Percentiles rank a stretch among this genome's conserved stretches.
phyloP scores from a whole-genome alignment of 352 stramenopile genomes.

The Hyphochytrium catenoides region DNA sequence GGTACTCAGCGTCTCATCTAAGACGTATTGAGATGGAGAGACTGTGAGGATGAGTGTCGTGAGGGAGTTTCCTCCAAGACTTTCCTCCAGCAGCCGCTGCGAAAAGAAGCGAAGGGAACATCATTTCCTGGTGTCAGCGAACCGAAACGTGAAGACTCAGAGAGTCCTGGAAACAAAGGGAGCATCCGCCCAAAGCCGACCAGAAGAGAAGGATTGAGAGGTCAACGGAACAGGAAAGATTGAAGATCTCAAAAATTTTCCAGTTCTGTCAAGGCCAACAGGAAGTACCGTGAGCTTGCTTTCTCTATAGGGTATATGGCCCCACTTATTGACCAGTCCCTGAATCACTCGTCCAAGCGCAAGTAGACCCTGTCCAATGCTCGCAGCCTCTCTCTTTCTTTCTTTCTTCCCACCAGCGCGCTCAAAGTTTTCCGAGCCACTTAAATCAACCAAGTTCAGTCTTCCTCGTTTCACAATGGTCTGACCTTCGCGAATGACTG shows the following conservation, averaged over 20 bases:
- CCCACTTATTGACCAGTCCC: neutral
- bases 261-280: too few species aligned
- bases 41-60: slow-evolving; percentile 23
- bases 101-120: too few species aligned
- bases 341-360: slow-evolving; percentile 1
- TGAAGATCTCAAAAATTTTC: too few species aligned
- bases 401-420: neutral
- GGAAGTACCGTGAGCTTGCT: slow-evolving; percentile 1
- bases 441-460: slow-evolving; percentile 2
- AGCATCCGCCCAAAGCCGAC: too few species aligned
- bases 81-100: slow-evolving; percentile 15
- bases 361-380: slow-evolving; percentile 2
- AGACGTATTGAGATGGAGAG: slow-evolving; percentile 12
- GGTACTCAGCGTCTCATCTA: slow-evolving; percentile 19
- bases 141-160: too few species aligned
- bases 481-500: too few species aligned
- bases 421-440: slow-evolving; percentile 1
- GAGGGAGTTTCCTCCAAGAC: slow-evolving; percentile 14
- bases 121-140: too few species aligned
- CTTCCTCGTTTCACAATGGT: too few species aligned
- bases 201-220: too few species aligned
- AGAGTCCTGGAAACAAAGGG: too few species aligned
- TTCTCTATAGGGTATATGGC: neutral
- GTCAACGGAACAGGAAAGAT: too few species aligned
- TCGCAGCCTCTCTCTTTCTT: neutral